These are phyloP conservation scores for Stenogyne calaminthoides DNA, from an alignment of 305 asterid species.

Conservation along the genomic window DNA sequence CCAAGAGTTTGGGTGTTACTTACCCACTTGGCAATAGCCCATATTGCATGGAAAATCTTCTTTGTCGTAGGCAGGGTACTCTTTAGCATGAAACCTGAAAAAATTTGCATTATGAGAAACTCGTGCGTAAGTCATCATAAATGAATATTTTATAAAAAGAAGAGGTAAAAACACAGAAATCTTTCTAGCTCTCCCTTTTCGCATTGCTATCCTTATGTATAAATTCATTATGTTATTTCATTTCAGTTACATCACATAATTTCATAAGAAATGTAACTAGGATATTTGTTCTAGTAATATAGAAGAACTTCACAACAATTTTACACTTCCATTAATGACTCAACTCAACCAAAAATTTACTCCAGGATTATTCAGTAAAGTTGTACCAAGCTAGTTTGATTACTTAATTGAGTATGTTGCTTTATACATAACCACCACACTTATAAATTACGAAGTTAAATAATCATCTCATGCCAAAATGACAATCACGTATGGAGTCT, in stretches of 20 bases:
- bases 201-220: not conserved
- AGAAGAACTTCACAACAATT: constrained; percentile 15
- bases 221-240: not conserved
- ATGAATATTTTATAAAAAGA: not conserved
- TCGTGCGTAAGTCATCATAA: constrained; percentile 22
- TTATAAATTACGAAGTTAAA: not conserved
- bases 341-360: constrained; percentile 8
- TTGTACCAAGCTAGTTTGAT: constrained; percentile 10
- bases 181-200: not conserved
- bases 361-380: not conserved
- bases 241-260: not conserved
- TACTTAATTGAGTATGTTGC: not conserved
- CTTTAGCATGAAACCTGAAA: constrained; percentile 94
- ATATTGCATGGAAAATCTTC: constrained; percentile 66
- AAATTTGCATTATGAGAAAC: constrained; percentile 21
- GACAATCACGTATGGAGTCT: not conserved
- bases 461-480: not conserved
- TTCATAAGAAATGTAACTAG: not conserved
- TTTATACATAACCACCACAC: not conserved
- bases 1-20: constrained; percentile 17
- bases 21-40: constrained; percentile 93
- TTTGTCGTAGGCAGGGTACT: constrained; percentile 83
- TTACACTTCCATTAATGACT: not conserved
- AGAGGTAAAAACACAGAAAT: not conserved
- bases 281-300: not conserved